phyloP scores from a whole-genome alignment of 495 filamentous ascomycete genomes.

The Penicillium lagena region DNA sequence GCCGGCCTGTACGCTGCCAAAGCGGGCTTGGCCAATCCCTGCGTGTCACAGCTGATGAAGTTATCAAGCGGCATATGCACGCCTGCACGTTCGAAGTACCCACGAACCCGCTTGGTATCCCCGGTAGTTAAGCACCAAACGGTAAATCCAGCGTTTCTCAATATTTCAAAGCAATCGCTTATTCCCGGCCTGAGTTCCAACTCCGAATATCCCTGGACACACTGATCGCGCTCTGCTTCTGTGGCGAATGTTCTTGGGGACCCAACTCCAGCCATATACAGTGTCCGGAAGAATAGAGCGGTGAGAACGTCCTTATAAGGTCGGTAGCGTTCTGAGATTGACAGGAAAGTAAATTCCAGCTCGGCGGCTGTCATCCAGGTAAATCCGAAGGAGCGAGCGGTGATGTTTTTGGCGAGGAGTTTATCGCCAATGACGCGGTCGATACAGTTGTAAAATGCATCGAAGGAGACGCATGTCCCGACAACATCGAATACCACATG shows the following conservation, averaged over 20 bases:
- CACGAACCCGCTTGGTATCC: constrained; percentile 25
- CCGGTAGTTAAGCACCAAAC: constrained; percentile 38
- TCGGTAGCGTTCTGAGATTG: constrained; percentile 24
- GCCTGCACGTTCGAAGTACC: constrained; percentile 29
- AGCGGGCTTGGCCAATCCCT: constrained; percentile 27
- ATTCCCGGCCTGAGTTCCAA: constrained; percentile 24
- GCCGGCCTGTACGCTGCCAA: constrained; percentile 19
- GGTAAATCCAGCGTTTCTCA: constrained; percentile 31
- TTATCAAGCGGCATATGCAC: constrained; percentile 30
- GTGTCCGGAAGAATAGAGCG: constrained; percentile 30
- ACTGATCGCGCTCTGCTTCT: constrained; percentile 21
- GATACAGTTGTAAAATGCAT: constrained; percentile 24
- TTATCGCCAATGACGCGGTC: constrained; percentile 22
- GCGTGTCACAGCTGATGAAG: constrained; percentile 23
- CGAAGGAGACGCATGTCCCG: constrained; percentile 30
- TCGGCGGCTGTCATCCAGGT: constrained; percentile 37
- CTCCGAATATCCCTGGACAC: constrained; percentile 18
- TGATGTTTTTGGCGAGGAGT: constrained; percentile 28
- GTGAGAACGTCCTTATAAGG: constrained; percentile 24
- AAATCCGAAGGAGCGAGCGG: constrained; percentile 24
- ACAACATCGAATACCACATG: constrained; percentile 39
- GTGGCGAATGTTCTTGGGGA: constrained; percentile 24
- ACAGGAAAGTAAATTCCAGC: constrained; percentile 35
- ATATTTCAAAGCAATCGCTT: constrained; percentile 25
- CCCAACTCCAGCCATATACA: constrained; percentile 21